phyloP scores from a whole-genome alignment of 371 early-diverging fungal genomes.

The Nematocida sp. region DNA sequence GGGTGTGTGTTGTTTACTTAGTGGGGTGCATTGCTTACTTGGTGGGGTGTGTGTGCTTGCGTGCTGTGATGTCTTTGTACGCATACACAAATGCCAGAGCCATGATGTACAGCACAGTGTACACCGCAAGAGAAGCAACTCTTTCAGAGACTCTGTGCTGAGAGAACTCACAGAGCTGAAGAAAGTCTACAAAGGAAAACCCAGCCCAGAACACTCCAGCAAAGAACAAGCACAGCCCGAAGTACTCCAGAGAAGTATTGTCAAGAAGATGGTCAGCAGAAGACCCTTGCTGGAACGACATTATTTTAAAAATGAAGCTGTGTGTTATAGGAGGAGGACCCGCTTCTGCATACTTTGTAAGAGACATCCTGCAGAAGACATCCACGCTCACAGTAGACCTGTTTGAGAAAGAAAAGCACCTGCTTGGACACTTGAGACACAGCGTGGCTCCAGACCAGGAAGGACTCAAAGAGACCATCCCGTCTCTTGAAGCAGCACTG shows the following conservation, averaged over 20 bases:
- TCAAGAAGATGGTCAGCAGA: constrained; percentile 30
- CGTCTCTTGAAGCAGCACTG: constrained; percentile 65
- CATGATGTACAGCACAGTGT: neutral
- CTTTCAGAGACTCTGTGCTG: neutral
- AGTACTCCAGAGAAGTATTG: constrained; percentile 15
- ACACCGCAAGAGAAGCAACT: constrained; percentile 18
- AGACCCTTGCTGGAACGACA: constrained; percentile 7
- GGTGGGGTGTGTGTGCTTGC: no score
- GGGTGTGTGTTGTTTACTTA: no score
- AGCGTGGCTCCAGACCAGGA: constrained; percentile 97
- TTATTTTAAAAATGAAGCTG: constrained; percentile 41
- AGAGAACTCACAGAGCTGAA: neutral
- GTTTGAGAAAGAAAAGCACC: constrained; percentile 74
- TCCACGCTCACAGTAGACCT: constrained; percentile 69
- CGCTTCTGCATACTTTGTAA: constrained; percentile 83
- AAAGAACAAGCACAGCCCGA: constrained; percentile 25
- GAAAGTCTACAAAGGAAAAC: neutral
- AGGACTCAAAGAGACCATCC: constrained; percentile 74
- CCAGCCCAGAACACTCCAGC: neutral
- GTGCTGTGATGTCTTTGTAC: neutral
- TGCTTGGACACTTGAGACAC: constrained; percentile 81
- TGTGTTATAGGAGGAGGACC: constrained; percentile 75
- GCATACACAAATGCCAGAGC: neutral
- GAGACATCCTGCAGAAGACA: constrained; percentile 67
- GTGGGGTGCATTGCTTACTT: no score